These are phyloP conservation scores for Leccinum subtestaceum DNA, from an alignment of 768 basidiomycete species.

Conservation along the genomic window DNA sequence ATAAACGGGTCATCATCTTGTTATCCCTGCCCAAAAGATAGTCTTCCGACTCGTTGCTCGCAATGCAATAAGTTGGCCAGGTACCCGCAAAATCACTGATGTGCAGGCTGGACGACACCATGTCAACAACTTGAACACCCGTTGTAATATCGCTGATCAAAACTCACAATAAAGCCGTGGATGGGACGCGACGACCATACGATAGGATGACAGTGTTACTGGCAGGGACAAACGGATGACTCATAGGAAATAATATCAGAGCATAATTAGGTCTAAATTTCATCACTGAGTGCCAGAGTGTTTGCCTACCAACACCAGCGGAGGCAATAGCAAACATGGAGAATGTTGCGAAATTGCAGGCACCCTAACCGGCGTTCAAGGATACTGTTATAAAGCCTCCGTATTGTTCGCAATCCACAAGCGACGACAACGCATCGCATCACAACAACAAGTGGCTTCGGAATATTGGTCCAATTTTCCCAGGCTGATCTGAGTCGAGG, in stretches of 20 bases:
- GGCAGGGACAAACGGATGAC: neutral
- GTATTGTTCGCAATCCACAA: neutral
- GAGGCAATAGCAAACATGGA: neutral
- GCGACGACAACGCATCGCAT: neutral
- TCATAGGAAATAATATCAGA: neutral
- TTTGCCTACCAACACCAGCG: neutral
- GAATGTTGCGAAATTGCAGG: neutral
- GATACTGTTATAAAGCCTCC: neutral
- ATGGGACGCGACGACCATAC: neutral
- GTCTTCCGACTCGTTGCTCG: neutral
- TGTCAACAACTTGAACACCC: neutral
- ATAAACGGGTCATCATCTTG: neutral
- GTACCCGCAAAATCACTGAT: slow-evolving; percentile 8
- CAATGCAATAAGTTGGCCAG: neutral
- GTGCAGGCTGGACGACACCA: neutral
- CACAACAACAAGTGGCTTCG: neutral
- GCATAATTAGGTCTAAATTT: too few species aligned
- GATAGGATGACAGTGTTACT: neutral
- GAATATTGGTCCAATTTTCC: neutral
- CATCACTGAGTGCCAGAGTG: neutral
- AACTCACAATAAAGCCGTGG: neutral
- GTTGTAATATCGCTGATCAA: neutral
- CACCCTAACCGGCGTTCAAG: neutral
- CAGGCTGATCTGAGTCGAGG: neutral
- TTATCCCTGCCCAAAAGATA: neutral